Base-by-base conservation (phyloP, 1,139 yeast genomes). In the Suhomyces chickasaworum region DNA sequence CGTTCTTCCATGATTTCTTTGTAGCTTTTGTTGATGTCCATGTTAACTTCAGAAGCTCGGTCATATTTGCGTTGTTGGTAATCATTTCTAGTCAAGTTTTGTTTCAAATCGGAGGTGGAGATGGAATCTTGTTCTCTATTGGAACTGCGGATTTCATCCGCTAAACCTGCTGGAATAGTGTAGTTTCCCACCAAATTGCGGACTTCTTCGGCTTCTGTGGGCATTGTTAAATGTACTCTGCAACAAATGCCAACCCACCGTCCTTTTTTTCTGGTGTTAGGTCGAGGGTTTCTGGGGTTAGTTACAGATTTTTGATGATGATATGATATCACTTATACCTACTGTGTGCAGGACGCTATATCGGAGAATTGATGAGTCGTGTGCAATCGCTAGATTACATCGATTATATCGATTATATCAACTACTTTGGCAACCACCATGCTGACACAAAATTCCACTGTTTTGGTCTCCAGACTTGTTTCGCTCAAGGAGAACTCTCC, bases 401-500 rank as follows among this genome's bases (percentile, higher is more conserved):
- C 4, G 29, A 25, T 25, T 25, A 3, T 10, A 25, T 25, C 29
- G 2, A 25, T 13, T 25, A 10, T 20, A 20, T 20, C 22, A 20
- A 5, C 7, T 20, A 20, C 22, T 5, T n/a, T n/a, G n/a, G n/a
- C n/a, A 20, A 7, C 7, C 22, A 5, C 36, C 37, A 71, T 71
- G 76, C 53, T 80, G 8, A 65, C 71, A 3, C 84, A 83, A 49
- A 81, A 77, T 48, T 78, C 89, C 1, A 62, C 77, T 0, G 84
- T 84, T 20, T 67, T 85, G 12, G 66, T 87, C 42, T 79, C 74
- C 41, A 68, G 97, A 49, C 67, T 89, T 7, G 66, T 91, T 9
- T 69, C 83, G 2, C 68, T 88, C 40, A 85, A 84, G 53, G 97
- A 91, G 57, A 69, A 68, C 16, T 78, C 95, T 0, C 95, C 96